Evolutionary conservation across 495 filamentous ascomycete species (phyloP).

Genomic region (Neurospora sp.): DNA sequence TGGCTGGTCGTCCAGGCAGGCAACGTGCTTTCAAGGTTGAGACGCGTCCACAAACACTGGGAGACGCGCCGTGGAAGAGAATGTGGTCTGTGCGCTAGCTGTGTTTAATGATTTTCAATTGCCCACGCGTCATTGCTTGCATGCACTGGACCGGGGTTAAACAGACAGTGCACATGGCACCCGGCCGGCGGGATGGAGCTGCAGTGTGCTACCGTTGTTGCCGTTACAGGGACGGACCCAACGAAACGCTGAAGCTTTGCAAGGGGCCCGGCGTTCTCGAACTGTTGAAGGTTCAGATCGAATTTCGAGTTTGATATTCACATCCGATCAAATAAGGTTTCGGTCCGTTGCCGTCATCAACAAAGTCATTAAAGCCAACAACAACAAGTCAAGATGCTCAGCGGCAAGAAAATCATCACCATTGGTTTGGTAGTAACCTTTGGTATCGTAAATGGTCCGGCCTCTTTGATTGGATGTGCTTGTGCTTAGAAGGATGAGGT

Average conservation of each 20-base stretch:
- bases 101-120: not conserved
- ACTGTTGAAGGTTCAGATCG: not conserved
- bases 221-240: not conserved
- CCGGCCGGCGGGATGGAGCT: not conserved
- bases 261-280: not conserved
- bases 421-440: slow-evolving; percentile 12
- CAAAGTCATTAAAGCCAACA: not conserved
- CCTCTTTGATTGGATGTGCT: not conserved
- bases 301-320: not conserved
- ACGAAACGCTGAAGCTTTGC: not conserved
- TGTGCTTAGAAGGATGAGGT: not conserved
- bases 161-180: not conserved
- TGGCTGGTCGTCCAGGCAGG: not conserved
- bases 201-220: not conserved
- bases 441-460: slow-evolving; percentile 19
- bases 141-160: not conserved
- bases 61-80: not conserved
- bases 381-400: slow-evolving; percentile 8
- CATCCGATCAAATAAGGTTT: not conserved
- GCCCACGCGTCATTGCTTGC: not conserved
- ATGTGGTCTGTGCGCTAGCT: not conserved
- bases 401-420: slow-evolving; percentile 10
- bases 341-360: not conserved
- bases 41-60: not conserved
- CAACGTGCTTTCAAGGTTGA: not conserved